Conservation (phyloP, 1,284 basidiomycete genomes). For the Sporisorium reilianum region DNA sequence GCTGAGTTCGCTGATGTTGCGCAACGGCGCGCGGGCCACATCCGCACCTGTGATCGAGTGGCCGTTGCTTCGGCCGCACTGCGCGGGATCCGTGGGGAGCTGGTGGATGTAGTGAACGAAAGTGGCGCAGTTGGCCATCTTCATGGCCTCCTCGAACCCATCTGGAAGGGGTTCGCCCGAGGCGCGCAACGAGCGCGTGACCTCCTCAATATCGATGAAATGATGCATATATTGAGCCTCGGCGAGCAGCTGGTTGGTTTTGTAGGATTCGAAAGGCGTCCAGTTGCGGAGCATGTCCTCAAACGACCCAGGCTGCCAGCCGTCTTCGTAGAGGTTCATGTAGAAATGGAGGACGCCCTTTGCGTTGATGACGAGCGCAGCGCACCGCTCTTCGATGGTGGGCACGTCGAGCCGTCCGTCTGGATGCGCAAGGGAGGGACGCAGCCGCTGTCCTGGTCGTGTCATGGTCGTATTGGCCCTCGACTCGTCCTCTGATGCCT, state of each 20-base stretch:
- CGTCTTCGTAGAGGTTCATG: constrained; percentile 35
- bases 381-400: constrained; percentile 50
- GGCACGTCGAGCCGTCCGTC: constrained; percentile 49
- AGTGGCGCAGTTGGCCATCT: constrained; percentile 59
- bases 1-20: constrained; percentile 51
- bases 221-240: constrained; percentile 53
- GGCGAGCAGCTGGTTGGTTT: constrained; percentile 54
- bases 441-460: constrained; percentile 41
- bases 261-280: constrained; percentile 55
- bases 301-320: constrained; percentile 46
- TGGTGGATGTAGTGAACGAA: constrained; percentile 61
- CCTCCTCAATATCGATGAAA: constrained; percentile 54
- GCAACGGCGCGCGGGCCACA: constrained; percentile 29
- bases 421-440: constrained; percentile 32
- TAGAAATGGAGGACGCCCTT: constrained; percentile 56
- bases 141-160: constrained; percentile 49
- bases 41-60: constrained; percentile 30
- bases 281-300: constrained; percentile 52
- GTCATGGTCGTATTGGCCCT: constrained; percentile 32
- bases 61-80: constrained; percentile 27
- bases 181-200: constrained; percentile 30
- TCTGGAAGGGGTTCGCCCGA: constrained; percentile 24
- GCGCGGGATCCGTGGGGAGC: constrained; percentile 28
- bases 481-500: constrained; percentile 8
- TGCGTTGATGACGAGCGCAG: constrained; percentile 44